Evolutionary conservation across 306 rosid genomes (phyloP).

Genomic region (Citrullus colocynthis): DNA sequence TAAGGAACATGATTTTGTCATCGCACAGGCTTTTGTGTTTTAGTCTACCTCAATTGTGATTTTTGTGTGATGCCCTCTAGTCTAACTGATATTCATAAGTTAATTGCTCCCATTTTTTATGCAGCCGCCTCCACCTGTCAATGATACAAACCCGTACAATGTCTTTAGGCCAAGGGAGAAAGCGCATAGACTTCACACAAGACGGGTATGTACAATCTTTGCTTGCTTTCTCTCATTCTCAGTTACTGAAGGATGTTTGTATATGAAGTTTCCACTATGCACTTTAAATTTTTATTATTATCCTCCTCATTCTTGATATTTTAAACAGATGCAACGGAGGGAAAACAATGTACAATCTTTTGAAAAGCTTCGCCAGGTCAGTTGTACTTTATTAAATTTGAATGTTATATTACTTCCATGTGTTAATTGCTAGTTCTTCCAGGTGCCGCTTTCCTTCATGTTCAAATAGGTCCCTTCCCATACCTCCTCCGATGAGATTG

Average conservation of each 20-base stretch:
- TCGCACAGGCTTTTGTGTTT: not conserved
- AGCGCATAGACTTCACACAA: constrained; percentile 93
- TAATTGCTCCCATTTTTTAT: constrained; percentile 8
- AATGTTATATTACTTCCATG: not conserved
- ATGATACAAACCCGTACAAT: constrained; percentile 95
- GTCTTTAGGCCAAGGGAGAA: constrained; percentile 99
- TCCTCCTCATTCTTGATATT: constrained; percentile 9
- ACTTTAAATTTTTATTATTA: not conserved
- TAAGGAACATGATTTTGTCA: not conserved
- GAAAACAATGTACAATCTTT: constrained; percentile 96
- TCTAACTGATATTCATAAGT: not conserved
- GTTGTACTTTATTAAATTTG: not conserved
- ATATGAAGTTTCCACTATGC: not conserved
- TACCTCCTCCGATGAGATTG: too few species aligned
- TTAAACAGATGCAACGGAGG: constrained; percentile 86
- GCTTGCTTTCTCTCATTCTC: constrained; percentile 6
- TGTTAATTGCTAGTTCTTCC: not conserved
- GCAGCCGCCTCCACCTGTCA: constrained; percentile 98
- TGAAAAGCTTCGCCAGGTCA: constrained; percentile 98
- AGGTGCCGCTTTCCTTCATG: not conserved
- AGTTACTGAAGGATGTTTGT: constrained; percentile 17
- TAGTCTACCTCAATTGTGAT: not conserved
- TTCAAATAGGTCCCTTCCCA: too few species aligned
- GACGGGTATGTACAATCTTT: constrained; percentile 57
- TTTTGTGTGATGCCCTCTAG: not conserved